phyloP scores from a whole-genome alignment of 2,329 filamentous ascomycete genomes.

The Colletotrichum tropicale region DNA sequence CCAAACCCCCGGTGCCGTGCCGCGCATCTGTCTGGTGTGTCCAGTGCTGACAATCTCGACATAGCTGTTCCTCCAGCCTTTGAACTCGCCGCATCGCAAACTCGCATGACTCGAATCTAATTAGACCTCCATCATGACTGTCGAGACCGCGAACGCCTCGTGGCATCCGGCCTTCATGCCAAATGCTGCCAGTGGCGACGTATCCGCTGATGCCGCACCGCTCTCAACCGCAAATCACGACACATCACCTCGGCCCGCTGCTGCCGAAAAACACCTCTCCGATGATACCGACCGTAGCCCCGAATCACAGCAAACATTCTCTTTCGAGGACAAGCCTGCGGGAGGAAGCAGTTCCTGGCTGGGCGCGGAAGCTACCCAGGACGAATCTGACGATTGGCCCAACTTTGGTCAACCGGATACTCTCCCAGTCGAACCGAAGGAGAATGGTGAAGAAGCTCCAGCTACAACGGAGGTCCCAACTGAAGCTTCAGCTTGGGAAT shows the following conservation, averaged over 20 bases:
- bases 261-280: not conserved
- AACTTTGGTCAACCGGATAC: slow-evolving; percentile 17
- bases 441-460: not conserved
- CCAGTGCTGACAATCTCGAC: slow-evolving; percentile 29
- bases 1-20: not conserved
- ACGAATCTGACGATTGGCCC: slow-evolving; percentile 26
- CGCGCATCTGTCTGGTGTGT: not conserved
- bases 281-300: not conserved
- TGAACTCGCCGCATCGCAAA: slow-evolving; percentile 5
- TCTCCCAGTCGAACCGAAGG: not conserved
- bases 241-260: not conserved
- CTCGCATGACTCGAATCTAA: slow-evolving; percentile 16
- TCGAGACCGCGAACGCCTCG: slow-evolving; percentile 37
- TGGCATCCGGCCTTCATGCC: slow-evolving; percentile 49
- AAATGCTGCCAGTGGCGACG: slow-evolving; percentile 26
- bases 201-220: not conserved
- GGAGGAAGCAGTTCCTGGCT: not conserved
- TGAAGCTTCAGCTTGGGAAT: not conserved
- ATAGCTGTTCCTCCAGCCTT: slow-evolving; percentile 25
- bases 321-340: not conserved
- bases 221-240: not conserved
- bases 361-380: slow-evolving; percentile 8
- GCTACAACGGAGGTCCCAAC: not conserved
- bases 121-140: slow-evolving; percentile 37
- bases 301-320: not conserved